These are phyloP conservation scores for Xylaria sp. DNA, from an alignment of 2,329 filamentous ascomycete genomes.

Conservation along the genomic window DNA sequence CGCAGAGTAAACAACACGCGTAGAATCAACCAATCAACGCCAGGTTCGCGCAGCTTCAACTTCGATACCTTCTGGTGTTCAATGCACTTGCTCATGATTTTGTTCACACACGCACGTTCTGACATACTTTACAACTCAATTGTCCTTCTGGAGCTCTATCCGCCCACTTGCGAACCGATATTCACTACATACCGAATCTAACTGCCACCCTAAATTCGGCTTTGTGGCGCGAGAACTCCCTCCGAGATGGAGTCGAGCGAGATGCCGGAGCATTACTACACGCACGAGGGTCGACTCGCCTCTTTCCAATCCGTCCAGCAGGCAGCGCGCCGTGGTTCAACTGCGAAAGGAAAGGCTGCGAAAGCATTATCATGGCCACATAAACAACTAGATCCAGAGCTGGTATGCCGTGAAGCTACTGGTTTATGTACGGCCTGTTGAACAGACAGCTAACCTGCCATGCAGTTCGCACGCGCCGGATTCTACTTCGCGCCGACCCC, in stretches of 20 bases:
- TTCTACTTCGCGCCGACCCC: slow-evolving; percentile 87
- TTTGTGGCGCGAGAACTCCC: slow-evolving; percentile 16
- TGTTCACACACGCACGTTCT: background rate
- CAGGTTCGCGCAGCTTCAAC: slow-evolving; percentile 19
- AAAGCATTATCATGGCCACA: slow-evolving; percentile 83
- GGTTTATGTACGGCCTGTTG: background rate
- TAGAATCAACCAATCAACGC: slow-evolving; percentile 42
- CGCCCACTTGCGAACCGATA: background rate
- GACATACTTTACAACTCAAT: background rate
- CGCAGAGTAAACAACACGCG: slow-evolving; percentile 49
- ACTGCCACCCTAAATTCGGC: background rate
- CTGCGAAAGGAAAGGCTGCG: slow-evolving; percentile 66
- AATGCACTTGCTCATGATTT: slow-evolving; percentile 1
- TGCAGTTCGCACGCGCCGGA: slow-evolving; percentile 86
- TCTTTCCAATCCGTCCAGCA: slow-evolving; percentile 78
- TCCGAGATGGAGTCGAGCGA: slow-evolving; percentile 50
- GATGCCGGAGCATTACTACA: slow-evolving; percentile 63
- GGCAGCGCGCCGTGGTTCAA: slow-evolving; percentile 76
- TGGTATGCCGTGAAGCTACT: slow-evolving; percentile 59
- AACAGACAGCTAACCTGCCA: slow-evolving; percentile 32
- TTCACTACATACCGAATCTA: slow-evolving; percentile 5
- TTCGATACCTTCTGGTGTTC: background rate
- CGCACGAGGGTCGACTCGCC: slow-evolving; percentile 79
- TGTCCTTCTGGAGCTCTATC: background rate
- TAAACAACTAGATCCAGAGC: slow-evolving; percentile 70